Conservation (phyloP, 1,139 yeast genomes). For the Zygosaccharomyces pseudobailii region DNA sequence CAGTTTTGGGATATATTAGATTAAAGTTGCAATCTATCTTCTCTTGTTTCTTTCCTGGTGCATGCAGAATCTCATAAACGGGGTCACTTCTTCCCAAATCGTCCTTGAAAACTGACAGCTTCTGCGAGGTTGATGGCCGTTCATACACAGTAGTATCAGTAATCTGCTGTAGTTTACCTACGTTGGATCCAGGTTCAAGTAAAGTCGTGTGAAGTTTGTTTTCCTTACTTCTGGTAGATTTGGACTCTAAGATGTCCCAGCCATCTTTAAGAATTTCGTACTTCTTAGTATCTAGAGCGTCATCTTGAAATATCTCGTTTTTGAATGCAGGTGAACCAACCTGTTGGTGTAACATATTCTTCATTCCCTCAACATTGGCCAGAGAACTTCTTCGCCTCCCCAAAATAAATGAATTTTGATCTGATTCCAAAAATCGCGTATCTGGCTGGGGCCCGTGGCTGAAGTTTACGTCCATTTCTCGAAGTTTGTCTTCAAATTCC, state of each 20-base stretch:
- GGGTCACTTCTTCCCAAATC: conserved; percentile 33
- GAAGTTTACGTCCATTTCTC: conserved; percentile 11
- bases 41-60: conserved; percentile 61
- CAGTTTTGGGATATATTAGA: conserved; percentile 46
- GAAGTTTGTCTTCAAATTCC: conserved; percentile 42
- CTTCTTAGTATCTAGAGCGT: conserved; percentile 6
- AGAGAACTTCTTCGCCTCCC: conserved; percentile 36
- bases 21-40: conserved; percentile 58
- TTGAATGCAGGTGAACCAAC: conserved; percentile 21
- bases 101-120: conserved; percentile 44
- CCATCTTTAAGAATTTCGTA: conserved; percentile 25
- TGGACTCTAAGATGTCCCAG: conserved; percentile 51
- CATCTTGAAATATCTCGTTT: conserved; percentile 28
- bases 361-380: conserved; percentile 6
- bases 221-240: conserved; percentile 57
- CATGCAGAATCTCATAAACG: conserved; percentile 45
- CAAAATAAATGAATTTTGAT: conserved; percentile 11
- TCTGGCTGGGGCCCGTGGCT: not conserved
- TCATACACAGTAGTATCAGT: not conserved
- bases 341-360: conserved; percentile 23
- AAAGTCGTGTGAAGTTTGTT: conserved; percentile 54
- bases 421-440: conserved; percentile 3
- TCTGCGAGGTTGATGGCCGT: conserved; percentile 18
- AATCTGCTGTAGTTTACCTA: conserved; percentile 20
- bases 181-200: conserved; percentile 40